These are phyloP conservation scores for Eucalyptus albens DNA, from an alignment of 345 rosid species.

Conservation along the genomic window DNA sequence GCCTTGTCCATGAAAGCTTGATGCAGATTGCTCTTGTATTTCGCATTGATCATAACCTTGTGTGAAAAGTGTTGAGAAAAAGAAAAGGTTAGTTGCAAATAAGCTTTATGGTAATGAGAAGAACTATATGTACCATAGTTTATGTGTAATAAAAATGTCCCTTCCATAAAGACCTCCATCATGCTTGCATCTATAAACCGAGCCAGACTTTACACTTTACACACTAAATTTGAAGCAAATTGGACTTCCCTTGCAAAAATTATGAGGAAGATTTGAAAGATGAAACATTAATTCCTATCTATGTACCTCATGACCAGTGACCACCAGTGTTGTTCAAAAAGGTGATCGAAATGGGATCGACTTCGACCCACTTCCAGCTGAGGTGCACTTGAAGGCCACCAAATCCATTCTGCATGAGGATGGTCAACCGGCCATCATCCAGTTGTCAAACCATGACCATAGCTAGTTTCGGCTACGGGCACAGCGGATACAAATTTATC, in stretches of 20 bases:
- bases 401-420: slow-evolving; percentile 20
- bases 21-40: slow-evolving; percentile 37
- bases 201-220: no score
- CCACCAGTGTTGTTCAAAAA: slow-evolving; percentile 26
- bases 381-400: slow-evolving; percentile 36
- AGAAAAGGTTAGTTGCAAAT: neutral
- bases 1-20: slow-evolving; percentile 24
- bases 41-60: slow-evolving; percentile 25
- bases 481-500: slow-evolving; percentile 31
- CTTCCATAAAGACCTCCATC: neutral
- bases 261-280: no score
- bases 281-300: no score
- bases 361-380: slow-evolving; percentile 26
- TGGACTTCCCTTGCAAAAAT: no score
- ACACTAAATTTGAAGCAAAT: no score
- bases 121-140: neutral
- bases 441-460: slow-evolving; percentile 34
- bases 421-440: slow-evolving; percentile 30
- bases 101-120: neutral
- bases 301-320: slow-evolving; percentile 29
- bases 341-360: slow-evolving; percentile 10
- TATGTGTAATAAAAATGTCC: neutral
- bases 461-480: slow-evolving; percentile 35
- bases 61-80: no score
- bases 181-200: no score